Conservation (phyloP, 805 yeast species). For the Teunomyces funiuensis region DNA sequence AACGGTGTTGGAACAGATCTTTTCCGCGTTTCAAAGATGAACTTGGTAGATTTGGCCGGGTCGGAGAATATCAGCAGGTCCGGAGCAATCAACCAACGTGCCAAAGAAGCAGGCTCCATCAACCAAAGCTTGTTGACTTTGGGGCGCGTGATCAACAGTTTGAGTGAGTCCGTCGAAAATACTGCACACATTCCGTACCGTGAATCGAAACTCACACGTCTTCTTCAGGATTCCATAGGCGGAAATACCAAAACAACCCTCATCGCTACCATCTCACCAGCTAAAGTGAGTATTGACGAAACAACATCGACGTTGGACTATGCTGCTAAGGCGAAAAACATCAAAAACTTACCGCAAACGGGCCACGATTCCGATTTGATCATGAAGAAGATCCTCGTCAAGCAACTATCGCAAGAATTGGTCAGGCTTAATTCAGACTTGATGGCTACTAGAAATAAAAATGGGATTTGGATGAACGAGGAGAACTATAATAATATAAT, state of each 20-base stretch:
- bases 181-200: constrained; percentile 76
- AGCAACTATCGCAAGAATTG: constrained; percentile 55
- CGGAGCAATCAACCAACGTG: constrained; percentile 83
- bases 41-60: constrained; percentile 92
- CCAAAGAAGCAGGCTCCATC: constrained; percentile 91
- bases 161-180: constrained; percentile 25
- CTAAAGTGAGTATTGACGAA: constrained; percentile 72
- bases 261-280: constrained; percentile 87
- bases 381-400: constrained; percentile 52
- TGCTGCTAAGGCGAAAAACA: constrained; percentile 83
- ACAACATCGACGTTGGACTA: constrained; percentile 83
- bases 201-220: constrained; percentile 70
- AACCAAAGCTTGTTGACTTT: constrained; percentile 84
- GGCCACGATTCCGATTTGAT: constrained; percentile 42
- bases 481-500: constrained; percentile 45
- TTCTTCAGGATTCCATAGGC: constrained; percentile 80
- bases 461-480: constrained; percentile 65
- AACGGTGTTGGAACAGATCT: constrained; percentile 10
- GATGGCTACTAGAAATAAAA: constrained; percentile 58
- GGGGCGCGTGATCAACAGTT: constrained; percentile 80
- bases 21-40: constrained; percentile 60
- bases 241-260: constrained; percentile 85
- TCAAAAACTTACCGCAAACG: constrained; percentile 58
- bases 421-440: constrained; percentile 59
- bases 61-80: constrained; percentile 86